These are phyloP conservation scores for Nemania bipapillata DNA, from an alignment of 2,329 filamentous ascomycete genomes.

Conservation along the genomic window DNA sequence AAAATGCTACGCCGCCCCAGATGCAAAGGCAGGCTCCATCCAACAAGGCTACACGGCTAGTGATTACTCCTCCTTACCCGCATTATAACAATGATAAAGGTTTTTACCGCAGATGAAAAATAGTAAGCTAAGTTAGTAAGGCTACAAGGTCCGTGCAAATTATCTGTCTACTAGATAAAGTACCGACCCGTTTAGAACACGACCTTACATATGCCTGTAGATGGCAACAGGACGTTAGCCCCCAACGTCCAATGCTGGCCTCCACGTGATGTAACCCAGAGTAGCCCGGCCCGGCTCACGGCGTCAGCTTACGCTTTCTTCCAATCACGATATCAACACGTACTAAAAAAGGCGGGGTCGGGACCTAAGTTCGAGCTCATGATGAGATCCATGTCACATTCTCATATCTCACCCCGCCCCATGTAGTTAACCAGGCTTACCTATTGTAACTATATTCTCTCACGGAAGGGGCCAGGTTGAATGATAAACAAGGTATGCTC, in stretches of 20 bases:
- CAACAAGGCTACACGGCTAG: constrained; percentile 1
- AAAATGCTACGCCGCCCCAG: not conserved
- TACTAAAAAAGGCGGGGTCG: constrained; percentile 7
- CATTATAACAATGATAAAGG: not conserved
- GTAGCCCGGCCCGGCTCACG: constrained; percentile 4
- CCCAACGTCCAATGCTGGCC: constrained; percentile 11
- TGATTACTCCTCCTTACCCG: not conserved
- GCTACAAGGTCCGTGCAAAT: not conserved
- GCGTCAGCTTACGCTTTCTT: constrained; percentile 5
- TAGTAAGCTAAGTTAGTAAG: not conserved
- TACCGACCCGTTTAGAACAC: not conserved
- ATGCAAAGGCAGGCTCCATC: not conserved
- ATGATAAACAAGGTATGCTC: too few species aligned
- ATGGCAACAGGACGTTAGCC: constrained; percentile 19
- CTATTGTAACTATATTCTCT: too few species aligned
- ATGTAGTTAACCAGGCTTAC: too few species aligned
- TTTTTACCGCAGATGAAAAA: not conserved
- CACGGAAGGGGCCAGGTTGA: too few species aligned
- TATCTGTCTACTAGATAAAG: not conserved
- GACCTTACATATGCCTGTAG: not conserved
- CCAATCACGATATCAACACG: constrained; percentile 2
- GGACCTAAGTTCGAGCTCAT: not conserved
- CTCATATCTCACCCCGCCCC: too few species aligned
- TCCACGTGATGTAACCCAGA: constrained; percentile 23
- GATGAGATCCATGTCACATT: not conserved